These are phyloP conservation scores for Leptographium radiaticola DNA, from an alignment of 2,329 filamentous ascomycete species.

Conservation along the genomic window DNA sequence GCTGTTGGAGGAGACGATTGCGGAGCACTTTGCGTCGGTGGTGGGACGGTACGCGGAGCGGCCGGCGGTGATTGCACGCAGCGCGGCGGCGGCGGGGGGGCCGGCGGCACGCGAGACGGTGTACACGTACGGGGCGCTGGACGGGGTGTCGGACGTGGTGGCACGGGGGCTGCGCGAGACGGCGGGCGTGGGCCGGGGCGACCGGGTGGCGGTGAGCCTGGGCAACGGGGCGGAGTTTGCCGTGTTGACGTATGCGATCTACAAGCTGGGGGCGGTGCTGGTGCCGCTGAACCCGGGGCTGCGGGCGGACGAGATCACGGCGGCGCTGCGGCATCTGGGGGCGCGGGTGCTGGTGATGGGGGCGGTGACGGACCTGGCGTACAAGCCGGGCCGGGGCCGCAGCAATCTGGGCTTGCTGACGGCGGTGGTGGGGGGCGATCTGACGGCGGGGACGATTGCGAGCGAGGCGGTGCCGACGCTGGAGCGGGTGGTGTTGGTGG, in stretches of 20 bases:
- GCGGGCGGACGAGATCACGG: conserved; percentile 62
- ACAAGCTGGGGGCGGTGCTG: conserved; percentile 86
- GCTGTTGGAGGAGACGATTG: conserved; percentile 54
- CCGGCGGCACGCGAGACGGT: conserved; percentile 34
- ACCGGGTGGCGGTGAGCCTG: conserved; percentile 73
- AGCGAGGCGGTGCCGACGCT: conserved; percentile 50
- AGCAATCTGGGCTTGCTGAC: conserved; percentile 37
- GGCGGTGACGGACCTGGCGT: conserved; percentile 75
- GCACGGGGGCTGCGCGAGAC: conserved; percentile 55
- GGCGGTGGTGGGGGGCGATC: conserved; percentile 27
- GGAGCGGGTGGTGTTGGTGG: conserved; percentile 57
- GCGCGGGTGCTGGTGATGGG: conserved; percentile 67
- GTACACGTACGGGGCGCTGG: conserved; percentile 64
- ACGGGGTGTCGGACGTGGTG: conserved; percentile 62
- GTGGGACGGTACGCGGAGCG: conserved; percentile 53
- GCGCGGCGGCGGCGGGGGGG: conserved; percentile 20
- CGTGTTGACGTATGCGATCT: conserved; percentile 74
- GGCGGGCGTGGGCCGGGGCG: conserved; percentile 61
- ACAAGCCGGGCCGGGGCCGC: conserved; percentile 40
- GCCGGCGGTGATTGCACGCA: conserved; percentile 41
- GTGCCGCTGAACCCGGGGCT: conserved; percentile 92
- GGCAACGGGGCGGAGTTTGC: conserved; percentile 80
- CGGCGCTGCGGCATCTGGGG: conserved; percentile 64
- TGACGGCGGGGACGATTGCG: conserved; percentile 14
- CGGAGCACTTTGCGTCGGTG: conserved; percentile 55